Conservation (phyloP, 768 basidiomycete genomes). For the Tulasnella sp. region DNA sequence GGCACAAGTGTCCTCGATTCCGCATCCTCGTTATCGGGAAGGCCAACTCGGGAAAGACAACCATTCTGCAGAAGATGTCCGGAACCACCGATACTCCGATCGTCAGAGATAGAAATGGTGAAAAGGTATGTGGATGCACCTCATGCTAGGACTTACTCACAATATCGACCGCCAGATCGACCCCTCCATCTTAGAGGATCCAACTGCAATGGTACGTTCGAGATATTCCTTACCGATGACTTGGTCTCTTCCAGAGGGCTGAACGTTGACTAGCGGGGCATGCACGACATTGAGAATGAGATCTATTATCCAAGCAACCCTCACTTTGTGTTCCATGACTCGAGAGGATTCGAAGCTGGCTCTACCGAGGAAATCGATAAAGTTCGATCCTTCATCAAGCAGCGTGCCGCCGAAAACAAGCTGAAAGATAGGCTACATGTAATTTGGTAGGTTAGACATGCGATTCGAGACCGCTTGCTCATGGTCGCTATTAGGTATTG, state of each 20-base stretch:
- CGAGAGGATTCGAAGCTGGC: conserved; percentile 30
- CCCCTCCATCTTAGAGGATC: no score
- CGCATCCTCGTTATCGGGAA: conserved; percentile 33
- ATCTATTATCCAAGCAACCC: conserved; percentile 26
- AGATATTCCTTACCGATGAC: no score
- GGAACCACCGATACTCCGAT: conserved; percentile 26
- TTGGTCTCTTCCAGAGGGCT: no score
- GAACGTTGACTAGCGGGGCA: conserved; percentile 25
- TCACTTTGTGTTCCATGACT: conserved; percentile 33
- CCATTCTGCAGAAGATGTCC: conserved; percentile 30
- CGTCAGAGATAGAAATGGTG: conserved; percentile 21
- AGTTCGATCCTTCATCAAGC: not conserved
- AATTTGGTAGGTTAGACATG: not conserved
- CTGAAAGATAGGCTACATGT: not conserved
- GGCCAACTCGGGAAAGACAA: conserved; percentile 33
- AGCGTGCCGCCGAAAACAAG: not conserved
- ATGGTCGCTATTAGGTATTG: not conserved
- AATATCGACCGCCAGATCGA: no score
- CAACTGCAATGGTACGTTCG: no score
- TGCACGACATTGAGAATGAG: conserved; percentile 26
- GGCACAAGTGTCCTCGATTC: no score
- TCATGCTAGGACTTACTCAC: no score
- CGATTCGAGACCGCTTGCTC: not conserved
- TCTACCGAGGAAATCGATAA: not conserved
- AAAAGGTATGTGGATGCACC: conserved; percentile 18